Conservation (phyloP, 768 basidiomycete genomes). For the Gelatoporia subvermispora region DNA sequence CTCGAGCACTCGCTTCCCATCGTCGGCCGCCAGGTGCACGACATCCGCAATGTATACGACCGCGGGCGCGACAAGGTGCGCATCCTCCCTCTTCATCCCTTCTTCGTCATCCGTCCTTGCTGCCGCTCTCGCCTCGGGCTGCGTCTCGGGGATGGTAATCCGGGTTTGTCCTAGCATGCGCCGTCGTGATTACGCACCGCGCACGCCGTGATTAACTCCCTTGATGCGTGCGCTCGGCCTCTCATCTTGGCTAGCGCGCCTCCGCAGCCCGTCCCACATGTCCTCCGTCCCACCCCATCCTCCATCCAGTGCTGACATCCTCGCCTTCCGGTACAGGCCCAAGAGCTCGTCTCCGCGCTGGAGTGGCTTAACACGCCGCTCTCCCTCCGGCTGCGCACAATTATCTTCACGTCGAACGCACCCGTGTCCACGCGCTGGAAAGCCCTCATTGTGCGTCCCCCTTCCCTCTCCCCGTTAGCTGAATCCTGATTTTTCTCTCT, state of each 20-base stretch:
- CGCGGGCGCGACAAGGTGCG: slow-evolving; percentile 64
- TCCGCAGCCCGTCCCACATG: too few relatives aligned
- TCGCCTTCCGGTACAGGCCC: slow-evolving; percentile 42
- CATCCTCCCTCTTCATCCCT: background rate
- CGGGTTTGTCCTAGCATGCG: too few relatives aligned
- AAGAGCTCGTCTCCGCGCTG: slow-evolving; percentile 56
- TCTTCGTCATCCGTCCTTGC: background rate
- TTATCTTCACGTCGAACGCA: slow-evolving; percentile 67
- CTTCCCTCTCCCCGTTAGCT: slow-evolving; percentile 2
- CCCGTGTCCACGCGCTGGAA: slow-evolving; percentile 76
- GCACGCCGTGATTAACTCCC: too few relatives aligned
- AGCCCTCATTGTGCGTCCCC: slow-evolving; percentile 44
- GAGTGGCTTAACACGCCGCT: slow-evolving; percentile 77
- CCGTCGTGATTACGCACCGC: too few relatives aligned
- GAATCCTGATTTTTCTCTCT: background rate
- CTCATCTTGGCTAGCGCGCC: too few relatives aligned
- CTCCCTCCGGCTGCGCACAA: slow-evolving; percentile 68
- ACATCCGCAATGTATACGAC: slow-evolving; percentile 64
- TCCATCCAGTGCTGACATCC: background rate
- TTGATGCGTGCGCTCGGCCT: too few relatives aligned
- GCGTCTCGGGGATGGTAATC: too few relatives aligned
- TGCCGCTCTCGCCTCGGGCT: background rate
- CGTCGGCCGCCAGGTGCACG: slow-evolving; percentile 54
- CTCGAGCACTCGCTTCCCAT: slow-evolving; percentile 57
- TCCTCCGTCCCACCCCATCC: too few relatives aligned